Conservation (phyloP, 495 filamentous ascomycete genomes). For the Acidomyces sp. region DNA sequence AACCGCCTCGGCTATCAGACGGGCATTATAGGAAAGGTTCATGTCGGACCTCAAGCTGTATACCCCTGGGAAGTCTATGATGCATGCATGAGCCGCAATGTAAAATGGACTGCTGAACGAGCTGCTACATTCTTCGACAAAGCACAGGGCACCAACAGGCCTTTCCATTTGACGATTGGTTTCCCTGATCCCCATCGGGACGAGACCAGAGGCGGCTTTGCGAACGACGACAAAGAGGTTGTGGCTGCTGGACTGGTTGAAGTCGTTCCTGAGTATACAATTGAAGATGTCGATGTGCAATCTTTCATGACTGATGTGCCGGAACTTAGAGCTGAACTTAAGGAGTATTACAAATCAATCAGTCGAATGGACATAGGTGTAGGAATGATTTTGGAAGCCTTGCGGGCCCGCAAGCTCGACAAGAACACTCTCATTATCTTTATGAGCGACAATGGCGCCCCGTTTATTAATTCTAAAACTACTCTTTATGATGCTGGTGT, state of each 20-base stretch:
- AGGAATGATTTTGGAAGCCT: constrained; percentile 29
- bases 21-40: constrained; percentile 36
- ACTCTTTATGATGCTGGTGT: constrained; percentile 37
- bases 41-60: constrained; percentile 31
- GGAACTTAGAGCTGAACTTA: constrained; percentile 30
- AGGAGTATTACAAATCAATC: constrained; percentile 34
- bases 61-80: constrained; percentile 33
- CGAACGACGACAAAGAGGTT: constrained; percentile 24
- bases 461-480: constrained; percentile 39
- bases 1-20: constrained; percentile 29
- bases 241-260: not conserved
- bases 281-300: constrained; percentile 27
- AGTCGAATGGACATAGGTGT: constrained; percentile 32
- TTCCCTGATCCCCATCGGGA: constrained; percentile 37
- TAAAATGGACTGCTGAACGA: constrained; percentile 28
- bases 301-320: constrained; percentile 30
- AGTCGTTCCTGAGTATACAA: constrained; percentile 10
- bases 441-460: constrained; percentile 36
- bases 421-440: constrained; percentile 34
- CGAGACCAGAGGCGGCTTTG: constrained; percentile 31
- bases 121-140: constrained; percentile 28
- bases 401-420: constrained; percentile 23
- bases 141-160: constrained; percentile 21
- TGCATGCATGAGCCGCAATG: constrained; percentile 31
- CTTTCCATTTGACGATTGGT: constrained; percentile 35